phyloP scores from a whole-genome alignment of 2,329 filamentous ascomycete species.

The Aspergillus novofumigatus region DNA sequence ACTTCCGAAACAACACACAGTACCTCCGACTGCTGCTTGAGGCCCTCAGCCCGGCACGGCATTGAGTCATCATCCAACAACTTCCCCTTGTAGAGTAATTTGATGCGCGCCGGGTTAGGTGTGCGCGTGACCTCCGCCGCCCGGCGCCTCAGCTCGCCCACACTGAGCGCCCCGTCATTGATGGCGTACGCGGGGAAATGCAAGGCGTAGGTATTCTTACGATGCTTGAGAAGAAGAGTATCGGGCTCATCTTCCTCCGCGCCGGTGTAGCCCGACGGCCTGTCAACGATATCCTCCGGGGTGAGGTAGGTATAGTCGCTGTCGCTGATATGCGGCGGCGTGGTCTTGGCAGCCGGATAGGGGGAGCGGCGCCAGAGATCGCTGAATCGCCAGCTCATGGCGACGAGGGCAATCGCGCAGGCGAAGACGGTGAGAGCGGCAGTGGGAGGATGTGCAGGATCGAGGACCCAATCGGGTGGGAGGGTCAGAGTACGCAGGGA shows the following conservation, averaged over 20 bases:
- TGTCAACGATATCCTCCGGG: constrained; percentile 31
- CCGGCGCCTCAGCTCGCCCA: constrained; percentile 38
- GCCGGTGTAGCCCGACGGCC: constrained; percentile 13
- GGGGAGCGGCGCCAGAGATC: constrained; percentile 32
- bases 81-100: constrained; percentile 46
- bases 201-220: constrained; percentile 38
- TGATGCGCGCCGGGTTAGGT: constrained; percentile 34
- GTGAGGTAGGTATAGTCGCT: constrained; percentile 39
- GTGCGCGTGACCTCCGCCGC: constrained; percentile 37
- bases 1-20: constrained; percentile 43
- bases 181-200: constrained; percentile 46
- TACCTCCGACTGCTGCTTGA: constrained; percentile 48
- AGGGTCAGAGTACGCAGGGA: constrained; percentile 20
- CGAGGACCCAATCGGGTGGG: constrained; percentile 13
- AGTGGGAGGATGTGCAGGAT: constrained; percentile 13
- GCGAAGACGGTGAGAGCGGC: constrained; percentile 25
- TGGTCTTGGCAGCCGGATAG: constrained; percentile 17
- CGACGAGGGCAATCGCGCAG: constrained; percentile 25
- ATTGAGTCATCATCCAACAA: constrained; percentile 39
- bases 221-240: constrained; percentile 42
- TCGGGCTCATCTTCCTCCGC: constrained; percentile 38
- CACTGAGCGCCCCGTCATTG: constrained; percentile 41
- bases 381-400: constrained; percentile 35
- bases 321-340: constrained; percentile 34
- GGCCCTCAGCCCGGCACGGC: constrained; percentile 39